Conservation (phyloP, 1,284 basidiomycete genomes). For the Polyporus tsugae region DNA sequence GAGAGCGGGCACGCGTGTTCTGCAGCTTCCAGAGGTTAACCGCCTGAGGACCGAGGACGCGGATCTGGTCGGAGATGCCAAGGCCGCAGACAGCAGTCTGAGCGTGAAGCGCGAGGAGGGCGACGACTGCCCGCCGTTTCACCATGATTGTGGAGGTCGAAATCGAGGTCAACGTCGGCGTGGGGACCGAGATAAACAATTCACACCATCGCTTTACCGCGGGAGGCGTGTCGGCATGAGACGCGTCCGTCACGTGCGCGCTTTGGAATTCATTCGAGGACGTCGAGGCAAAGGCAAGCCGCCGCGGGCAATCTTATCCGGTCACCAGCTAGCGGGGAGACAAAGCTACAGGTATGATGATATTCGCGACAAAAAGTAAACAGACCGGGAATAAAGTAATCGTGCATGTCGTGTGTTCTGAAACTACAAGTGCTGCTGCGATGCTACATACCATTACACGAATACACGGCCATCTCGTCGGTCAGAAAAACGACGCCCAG, state of each 20-base stretch:
- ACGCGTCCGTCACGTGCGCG: constrained; percentile 20
- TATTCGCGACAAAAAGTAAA: background rate
- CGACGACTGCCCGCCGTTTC: constrained; percentile 12
- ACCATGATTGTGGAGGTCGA: constrained; percentile 18
- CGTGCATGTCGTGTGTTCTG: constrained; percentile 9
- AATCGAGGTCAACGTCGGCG: constrained; percentile 2
- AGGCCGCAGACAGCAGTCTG: constrained; percentile 19
- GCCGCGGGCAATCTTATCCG: background rate
- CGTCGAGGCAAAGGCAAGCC: background rate
- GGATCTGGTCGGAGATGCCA: constrained; percentile 27
- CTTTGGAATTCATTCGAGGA: background rate
- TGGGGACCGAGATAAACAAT: background rate
- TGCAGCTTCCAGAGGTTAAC: constrained; percentile 53
- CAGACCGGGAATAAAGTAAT: background rate
- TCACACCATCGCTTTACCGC: constrained; percentile 4
- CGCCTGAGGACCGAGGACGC: constrained; percentile 45
- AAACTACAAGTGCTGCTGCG: constrained; percentile 10
- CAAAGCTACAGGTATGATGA: constrained; percentile 13
- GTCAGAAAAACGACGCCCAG: constrained; percentile 5
- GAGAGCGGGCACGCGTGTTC: constrained; percentile 20
- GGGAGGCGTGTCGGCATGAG: constrained; percentile 7
- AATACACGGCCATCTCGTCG: constrained; percentile 17
- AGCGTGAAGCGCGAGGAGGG: constrained; percentile 17
- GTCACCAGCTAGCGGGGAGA: background rate
- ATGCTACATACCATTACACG: constrained; percentile 17